Percentiles rank a stretch among this genome's conserved stretches.
These are phyloP conservation scores for Acanthamoeba triangularis DNA, from an alignment of 208 protist species.

Conservation along the genomic window DNA sequence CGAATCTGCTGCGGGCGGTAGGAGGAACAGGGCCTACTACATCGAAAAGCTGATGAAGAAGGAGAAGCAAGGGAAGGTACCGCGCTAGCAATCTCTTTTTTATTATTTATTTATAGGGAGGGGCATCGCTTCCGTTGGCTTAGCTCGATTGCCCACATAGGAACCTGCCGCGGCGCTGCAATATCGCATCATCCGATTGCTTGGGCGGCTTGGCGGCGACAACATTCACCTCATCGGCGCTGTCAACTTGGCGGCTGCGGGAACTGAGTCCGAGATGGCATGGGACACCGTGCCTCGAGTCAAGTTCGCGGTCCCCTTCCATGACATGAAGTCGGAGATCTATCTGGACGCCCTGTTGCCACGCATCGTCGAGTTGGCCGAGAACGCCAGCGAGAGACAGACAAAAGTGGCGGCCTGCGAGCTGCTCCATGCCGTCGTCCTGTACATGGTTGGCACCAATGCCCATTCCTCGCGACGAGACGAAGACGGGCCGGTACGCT, in stretches of 20 bases:
- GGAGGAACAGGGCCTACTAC: background rate
- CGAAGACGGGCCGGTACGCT: conserved; percentile 30
- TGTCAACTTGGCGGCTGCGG: background rate
- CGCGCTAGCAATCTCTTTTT: background rate
- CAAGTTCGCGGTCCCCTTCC: conserved; percentile 73
- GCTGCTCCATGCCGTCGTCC: conserved; percentile 93
- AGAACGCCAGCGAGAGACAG: conserved; percentile 87
- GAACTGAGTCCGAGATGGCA: conserved; percentile 80
- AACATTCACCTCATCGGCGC: conserved; percentile 78
- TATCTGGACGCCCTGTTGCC: conserved; percentile 91
- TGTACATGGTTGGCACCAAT: conserved; percentile 90
- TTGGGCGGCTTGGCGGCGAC: conserved; percentile 87
- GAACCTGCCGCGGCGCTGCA: conserved; percentile 81
- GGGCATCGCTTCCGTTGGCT: background rate
- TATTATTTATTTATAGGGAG: background rate
- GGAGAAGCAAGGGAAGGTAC: conserved; percentile 36
- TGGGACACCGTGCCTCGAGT: conserved; percentile 85
- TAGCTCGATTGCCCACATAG: background rate
- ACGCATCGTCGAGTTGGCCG: conserved; percentile 89
- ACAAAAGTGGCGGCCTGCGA: conserved; percentile 94
- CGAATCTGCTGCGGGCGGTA: conserved; percentile 24
- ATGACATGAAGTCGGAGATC: conserved; percentile 84
- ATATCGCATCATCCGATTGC: conserved; percentile 83
- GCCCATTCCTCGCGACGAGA: conserved; percentile 78
- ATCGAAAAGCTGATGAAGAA: conserved; percentile 49